Evolutionary conservation across 345 rosid genomes (phyloP).

Genomic region (Eutrema heterophyllum): DNA sequence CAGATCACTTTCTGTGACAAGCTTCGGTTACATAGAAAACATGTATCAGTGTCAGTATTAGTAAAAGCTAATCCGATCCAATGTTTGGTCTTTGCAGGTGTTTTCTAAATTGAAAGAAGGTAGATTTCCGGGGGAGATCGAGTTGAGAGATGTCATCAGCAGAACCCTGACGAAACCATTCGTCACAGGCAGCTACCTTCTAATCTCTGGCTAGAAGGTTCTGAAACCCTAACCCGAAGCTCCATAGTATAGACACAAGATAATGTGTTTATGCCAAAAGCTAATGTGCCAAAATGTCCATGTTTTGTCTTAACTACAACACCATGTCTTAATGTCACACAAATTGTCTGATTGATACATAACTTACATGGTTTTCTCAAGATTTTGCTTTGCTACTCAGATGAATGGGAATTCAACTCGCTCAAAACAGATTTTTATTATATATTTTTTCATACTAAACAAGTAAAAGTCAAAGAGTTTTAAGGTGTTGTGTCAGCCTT

Average conservation of each 20-base stretch:
- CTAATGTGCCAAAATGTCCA: neutral
- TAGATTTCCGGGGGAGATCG: constrained; percentile 74
- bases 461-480: neutral
- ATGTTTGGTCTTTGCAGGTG: constrained; percentile 37
- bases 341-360: neutral
- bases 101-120: constrained; percentile 72
- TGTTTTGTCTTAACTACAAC: neutral
- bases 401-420: neutral
- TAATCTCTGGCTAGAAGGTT: neutral
- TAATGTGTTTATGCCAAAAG: neutral
- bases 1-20: neutral
- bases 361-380: neutral
- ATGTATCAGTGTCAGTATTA: neutral
- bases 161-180: constrained; percentile 34
- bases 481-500: constrained; percentile 16
- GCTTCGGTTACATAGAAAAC: neutral
- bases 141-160: constrained; percentile 54
- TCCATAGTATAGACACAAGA: neutral
- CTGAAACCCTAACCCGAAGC: neutral
- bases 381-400: neutral
- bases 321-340: neutral
- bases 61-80: neutral
- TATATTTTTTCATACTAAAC: neutral
- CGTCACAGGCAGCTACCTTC: neutral
- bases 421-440: neutral